phyloP scores from a whole-genome alignment of 2,329 filamentous ascomycete genomes.

The Neopestalotiopsis rosae region DNA sequence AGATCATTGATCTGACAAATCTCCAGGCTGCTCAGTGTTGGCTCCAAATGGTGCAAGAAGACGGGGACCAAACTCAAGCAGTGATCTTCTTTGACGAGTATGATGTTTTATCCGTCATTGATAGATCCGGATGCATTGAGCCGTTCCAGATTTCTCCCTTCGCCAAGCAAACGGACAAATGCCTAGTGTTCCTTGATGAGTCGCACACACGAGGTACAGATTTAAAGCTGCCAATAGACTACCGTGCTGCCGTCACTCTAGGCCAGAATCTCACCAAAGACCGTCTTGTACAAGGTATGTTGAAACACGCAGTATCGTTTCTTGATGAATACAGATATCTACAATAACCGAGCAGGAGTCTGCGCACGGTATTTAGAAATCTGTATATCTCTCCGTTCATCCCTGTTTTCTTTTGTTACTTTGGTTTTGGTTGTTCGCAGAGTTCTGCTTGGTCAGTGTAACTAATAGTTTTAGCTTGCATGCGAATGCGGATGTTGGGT shows the following conservation, averaged over 20 bases:
- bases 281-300: conserved; percentile 67
- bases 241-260: conserved; percentile 71
- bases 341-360: too few species aligned
- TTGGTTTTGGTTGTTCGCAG: too few species aligned
- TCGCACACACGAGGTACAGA: conserved; percentile 75
- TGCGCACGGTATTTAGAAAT: too few species aligned
- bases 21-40: conserved; percentile 56
- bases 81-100: conserved; percentile 63
- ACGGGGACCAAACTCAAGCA: conserved; percentile 37
- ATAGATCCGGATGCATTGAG: conserved; percentile 51
- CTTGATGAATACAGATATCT: too few species aligned
- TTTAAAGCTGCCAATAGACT: conserved; percentile 61
- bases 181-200: conserved; percentile 73
- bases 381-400: too few species aligned
- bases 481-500: conserved; percentile 74
- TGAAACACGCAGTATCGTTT: too few species aligned
- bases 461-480: conserved; percentile 56
- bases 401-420: too few species aligned
- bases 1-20: conserved; percentile 70
- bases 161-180: conserved; percentile 57
- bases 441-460: too few species aligned
- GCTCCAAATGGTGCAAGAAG: conserved; percentile 43
- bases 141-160: conserved; percentile 64
- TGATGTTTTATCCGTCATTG: conserved; percentile 60
- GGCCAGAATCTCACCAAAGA: conserved; percentile 72